Base-by-base conservation (phyloP, 2,329 filamentous ascomycete species). In the Epichloe typhina region DNA sequence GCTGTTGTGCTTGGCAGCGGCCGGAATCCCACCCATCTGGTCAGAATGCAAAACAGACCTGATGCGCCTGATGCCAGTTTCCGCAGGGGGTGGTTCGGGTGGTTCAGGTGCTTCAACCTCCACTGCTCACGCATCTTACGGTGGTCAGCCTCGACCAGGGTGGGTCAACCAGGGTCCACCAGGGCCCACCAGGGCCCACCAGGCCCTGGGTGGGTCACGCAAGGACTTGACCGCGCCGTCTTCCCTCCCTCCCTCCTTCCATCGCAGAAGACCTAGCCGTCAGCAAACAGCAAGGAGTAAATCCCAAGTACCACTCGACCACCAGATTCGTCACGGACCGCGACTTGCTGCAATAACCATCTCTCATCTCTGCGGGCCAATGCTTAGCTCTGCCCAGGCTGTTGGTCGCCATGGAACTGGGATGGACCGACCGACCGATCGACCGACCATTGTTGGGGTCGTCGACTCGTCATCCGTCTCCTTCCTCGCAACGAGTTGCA, bases 321-420 rank as follows among this genome's bases (percentile, higher is more conserved):
- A 52, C 47, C 47, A 48, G 31, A 26, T 50, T 44, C 44, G 47
- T 50, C 39, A 36, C 47, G 39, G 46, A 49, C 33, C 52, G 47
- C 47, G 52, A 49, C 26, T 4, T 31, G 3, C 26, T 31, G 9
- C 8, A 31, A 31, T 9, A 11, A 31, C 26, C 26, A 31, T 31
- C 8, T 31, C 26, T 51, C 41, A 15, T 36, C 49, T 43, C 44
- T 49, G 49, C 52, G 38, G 52, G 43, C 50, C 46, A 40, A 26
- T 37, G 26, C 33, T 52, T 47, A 52, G 51, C 52, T 51, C 44
- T 50, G 52, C 39, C 50, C 21, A 33, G 46, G 40, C n/a, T 48
- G 52, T 50, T 50, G 50, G 52, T 52, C 52, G 45, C 41, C 36
- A 52, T 50, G 50, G 50, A 41, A 50, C 26, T 37, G 50, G 43